Evolutionary conservation across 768 basidiomycete species (phyloP).

Genomic region (Coprinopsis marcescibilis): DNA sequence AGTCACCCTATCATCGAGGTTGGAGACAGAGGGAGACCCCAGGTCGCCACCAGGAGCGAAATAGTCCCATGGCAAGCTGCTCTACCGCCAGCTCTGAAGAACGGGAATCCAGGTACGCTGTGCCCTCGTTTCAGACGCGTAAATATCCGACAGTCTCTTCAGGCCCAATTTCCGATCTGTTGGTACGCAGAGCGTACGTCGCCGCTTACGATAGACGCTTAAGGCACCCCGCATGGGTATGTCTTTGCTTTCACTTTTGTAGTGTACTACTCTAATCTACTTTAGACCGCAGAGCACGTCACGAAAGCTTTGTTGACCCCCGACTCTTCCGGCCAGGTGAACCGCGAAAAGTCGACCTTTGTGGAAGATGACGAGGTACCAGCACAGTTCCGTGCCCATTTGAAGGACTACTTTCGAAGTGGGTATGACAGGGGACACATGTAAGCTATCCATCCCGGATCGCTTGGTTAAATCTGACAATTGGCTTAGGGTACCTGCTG

Average conservation of each 20-base stretch:
- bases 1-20: constrained; percentile 40
- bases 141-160: constrained; percentile 2
- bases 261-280: neutral
- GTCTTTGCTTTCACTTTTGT: constrained; percentile 14
- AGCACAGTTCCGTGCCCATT: constrained; percentile 66
- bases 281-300: constrained; percentile 91
- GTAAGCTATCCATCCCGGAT: constrained; percentile 37
- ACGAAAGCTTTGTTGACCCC: constrained; percentile 62
- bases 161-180: constrained; percentile 82
- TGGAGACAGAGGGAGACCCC: constrained; percentile 39
- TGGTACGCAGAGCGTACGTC: constrained; percentile 79
- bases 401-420: constrained; percentile 88
- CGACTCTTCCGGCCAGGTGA: constrained; percentile 39
- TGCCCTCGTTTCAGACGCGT: neutral
- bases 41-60: constrained; percentile 23
- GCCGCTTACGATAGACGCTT: constrained; percentile 87
- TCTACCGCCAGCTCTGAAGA: constrained; percentile 47
- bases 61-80: constrained; percentile 16
- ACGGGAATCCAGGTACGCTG: constrained; percentile 70
- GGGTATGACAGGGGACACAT: constrained; percentile 98
- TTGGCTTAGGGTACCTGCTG: constrained; percentile 79
- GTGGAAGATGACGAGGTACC: constrained; percentile 80
- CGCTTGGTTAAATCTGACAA: constrained; percentile 2
- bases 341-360: constrained; percentile 75
- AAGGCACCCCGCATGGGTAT: constrained; percentile 91